Evolutionary conservation across 192 early-diverging fungal species (phyloP).

Genomic region (Coemansia sp.): DNA sequence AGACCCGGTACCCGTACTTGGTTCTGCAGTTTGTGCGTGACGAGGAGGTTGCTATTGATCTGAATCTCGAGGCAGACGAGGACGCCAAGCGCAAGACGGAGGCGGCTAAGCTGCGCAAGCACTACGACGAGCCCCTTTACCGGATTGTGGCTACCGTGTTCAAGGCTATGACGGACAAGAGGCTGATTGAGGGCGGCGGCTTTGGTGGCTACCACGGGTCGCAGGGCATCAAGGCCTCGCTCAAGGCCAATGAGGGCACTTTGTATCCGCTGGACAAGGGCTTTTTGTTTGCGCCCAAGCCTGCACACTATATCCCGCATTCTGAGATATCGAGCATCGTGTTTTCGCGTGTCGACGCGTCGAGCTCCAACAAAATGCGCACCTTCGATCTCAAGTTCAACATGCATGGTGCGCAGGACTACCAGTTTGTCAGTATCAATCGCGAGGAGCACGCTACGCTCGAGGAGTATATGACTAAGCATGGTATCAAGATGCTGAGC

Average conservation of each 20-base stretch:
- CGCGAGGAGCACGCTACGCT: slow-evolving; percentile 86
- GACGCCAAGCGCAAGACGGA: slow-evolving; percentile 62
- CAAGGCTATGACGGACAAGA: slow-evolving; percentile 76
- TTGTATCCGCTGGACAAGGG: slow-evolving; percentile 93
- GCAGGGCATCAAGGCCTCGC: slow-evolving; percentile 88
- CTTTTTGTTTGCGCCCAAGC: slow-evolving; percentile 95
- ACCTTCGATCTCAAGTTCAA: slow-evolving; percentile 97
- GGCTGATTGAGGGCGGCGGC: slow-evolving; percentile 67
- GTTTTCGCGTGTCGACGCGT: slow-evolving; percentile 75
- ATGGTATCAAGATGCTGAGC: slow-evolving; percentile 81
- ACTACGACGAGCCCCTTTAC: slow-evolving; percentile 85
- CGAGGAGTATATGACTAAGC: slow-evolving; percentile 77
- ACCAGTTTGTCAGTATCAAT: slow-evolving; percentile 86
- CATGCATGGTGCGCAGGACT: slow-evolving; percentile 75
- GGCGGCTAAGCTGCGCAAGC: slow-evolving; percentile 72
- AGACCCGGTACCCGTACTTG: slow-evolving; percentile 92
- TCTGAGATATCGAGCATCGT: slow-evolving; percentile 83
- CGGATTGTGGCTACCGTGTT: slow-evolving; percentile 87
- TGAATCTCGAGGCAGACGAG: slow-evolving; percentile 82
- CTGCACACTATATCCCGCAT: slow-evolving; percentile 83
- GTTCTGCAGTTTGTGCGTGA: slow-evolving; percentile 96
- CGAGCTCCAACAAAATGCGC: slow-evolving; percentile 57
- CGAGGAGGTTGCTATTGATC: slow-evolving; percentile 80
- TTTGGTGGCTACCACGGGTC: slow-evolving; percentile 74
- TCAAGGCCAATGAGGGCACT: slow-evolving; percentile 96